Base-by-base conservation (phyloP, 768 basidiomycete species). In the Kwoniella pini region DNA sequence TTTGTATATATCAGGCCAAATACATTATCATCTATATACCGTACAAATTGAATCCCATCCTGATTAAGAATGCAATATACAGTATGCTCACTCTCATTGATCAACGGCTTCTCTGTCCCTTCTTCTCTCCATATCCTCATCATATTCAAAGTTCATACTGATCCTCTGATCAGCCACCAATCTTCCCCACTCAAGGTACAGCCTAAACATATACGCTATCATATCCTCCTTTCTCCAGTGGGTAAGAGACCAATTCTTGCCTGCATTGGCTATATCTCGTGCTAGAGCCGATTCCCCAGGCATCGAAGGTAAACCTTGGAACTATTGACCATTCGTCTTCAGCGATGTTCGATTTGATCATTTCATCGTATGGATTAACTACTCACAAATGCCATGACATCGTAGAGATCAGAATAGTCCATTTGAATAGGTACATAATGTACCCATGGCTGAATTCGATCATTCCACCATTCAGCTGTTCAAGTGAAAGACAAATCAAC, bases 141-240 rank as follows among this genome's bases (percentile, higher is more conserved):
- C 54, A 55, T 68, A 72, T 17, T 54, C 62, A 30, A 73, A 71
- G 54, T 73, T 71, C 71, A 68, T 70, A 19, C 28, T 43, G 6
- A 39, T n/a, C 42, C 68, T 61, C 24, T 55, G 50, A 19, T 53
- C 43, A n/a, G 74, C 68, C 19, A 70, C 54, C 53, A 71, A 54
- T 33, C 77, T 65, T 12, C 71, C 77, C 74, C 74, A 78, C 33
- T 78, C 77, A 24, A 78, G 66, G 54, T 75, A 78, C 33, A 77
- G 62, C 26, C 75, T 65, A 54, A 76, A 74, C 42, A 74, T 69
- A 57, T 72, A 73, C 6, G 75, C 74, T 1, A 70, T 64, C 74
- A 76, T 76, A 45, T 76, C 72, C 19, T 65, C 72, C 40, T 66
- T 67, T 3, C 72, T 59, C 75, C 75, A 76, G 53, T 74, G 62